Evolutionary conservation across 305 asterid species (phyloP).

Genomic region (Fraxinus sp.): DNA sequence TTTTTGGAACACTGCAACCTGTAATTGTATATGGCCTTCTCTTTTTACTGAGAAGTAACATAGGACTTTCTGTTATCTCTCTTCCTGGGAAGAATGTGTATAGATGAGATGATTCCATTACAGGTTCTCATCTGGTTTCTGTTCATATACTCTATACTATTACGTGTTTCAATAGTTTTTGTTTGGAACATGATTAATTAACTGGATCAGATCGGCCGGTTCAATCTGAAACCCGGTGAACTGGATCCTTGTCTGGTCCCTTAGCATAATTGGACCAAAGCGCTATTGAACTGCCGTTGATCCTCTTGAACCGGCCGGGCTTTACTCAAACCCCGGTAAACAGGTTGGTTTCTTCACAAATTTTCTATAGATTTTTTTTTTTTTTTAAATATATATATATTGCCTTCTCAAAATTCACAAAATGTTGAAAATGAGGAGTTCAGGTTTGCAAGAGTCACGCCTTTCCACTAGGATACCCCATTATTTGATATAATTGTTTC

Average conservation of each 20-base stretch:
- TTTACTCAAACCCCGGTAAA: background rate
- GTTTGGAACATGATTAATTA: background rate
- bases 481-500: too few relatives aligned
- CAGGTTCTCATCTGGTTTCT: background rate
- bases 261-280: background rate
- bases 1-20: background rate
- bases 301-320: background rate
- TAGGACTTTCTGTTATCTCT: background rate
- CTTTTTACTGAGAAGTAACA: background rate
- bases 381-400: too few relatives aligned
- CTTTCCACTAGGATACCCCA: background rate
- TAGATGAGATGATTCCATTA: conserved; percentile 1
- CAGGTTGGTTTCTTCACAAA: background rate
- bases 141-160: background rate
- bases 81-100: conserved; percentile 7
- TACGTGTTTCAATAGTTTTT: background rate
- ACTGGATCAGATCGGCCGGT: background rate
- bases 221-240: background rate
- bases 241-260: background rate
- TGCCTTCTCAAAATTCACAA: background rate
- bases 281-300: background rate
- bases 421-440: background rate
- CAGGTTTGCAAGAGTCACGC: background rate
- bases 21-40: conserved; percentile 25
- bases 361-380: too few relatives aligned